A percentile compares a stretch with the other conserved stretches of the same genome.
phyloP scores from a whole-genome alignment of 306 rosid genomes.

The Erythrophleum fordii region DNA sequence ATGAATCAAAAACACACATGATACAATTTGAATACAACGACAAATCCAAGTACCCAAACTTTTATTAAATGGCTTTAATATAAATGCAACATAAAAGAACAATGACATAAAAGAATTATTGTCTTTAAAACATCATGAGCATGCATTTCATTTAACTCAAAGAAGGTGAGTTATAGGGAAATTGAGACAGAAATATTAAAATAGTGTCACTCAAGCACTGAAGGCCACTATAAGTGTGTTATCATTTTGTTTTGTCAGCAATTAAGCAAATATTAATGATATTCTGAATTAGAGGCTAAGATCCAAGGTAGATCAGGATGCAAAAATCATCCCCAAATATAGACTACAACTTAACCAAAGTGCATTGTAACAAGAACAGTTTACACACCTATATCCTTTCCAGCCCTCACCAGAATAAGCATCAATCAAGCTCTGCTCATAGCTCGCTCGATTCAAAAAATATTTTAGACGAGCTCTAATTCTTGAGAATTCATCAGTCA shows the following conservation, averaged over 20 bases:
- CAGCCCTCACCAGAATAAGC: slow-evolving; percentile 98
- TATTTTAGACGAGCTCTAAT: slow-evolving; percentile 77
- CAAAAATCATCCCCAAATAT: slow-evolving; percentile 39
- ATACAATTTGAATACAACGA: background rate
- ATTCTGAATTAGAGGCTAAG: slow-evolving; percentile 29
- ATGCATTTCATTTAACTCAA: background rate
- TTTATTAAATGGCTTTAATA: background rate
- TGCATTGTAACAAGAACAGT: slow-evolving; percentile 31
- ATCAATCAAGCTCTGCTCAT: slow-evolving; percentile 83
- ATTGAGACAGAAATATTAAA: slow-evolving; percentile 18
- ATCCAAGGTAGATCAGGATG: slow-evolving; percentile 37
- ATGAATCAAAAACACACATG: background rate
- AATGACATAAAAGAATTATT: background rate
- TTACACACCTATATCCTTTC: slow-evolving; percentile 91
- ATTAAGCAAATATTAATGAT: slow-evolving; percentile 34
- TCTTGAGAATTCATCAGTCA: slow-evolving; percentile 69
- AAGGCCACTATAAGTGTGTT: slow-evolving; percentile 26
- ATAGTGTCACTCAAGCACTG: slow-evolving; percentile 21
- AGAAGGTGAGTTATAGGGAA: background rate
- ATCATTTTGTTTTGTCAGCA: slow-evolving; percentile 31
- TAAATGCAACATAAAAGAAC: background rate
- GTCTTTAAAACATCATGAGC: background rate
- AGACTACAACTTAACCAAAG: slow-evolving; percentile 38
- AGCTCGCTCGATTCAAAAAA: slow-evolving; percentile 71
- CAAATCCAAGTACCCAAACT: background rate